A percentile compares a stretch with the other conserved stretches of the same genome.
Evolutionary conservation across 345 rosid genomes (phyloP).

Genomic region (Psidium friedrichsthalianum): DNA sequence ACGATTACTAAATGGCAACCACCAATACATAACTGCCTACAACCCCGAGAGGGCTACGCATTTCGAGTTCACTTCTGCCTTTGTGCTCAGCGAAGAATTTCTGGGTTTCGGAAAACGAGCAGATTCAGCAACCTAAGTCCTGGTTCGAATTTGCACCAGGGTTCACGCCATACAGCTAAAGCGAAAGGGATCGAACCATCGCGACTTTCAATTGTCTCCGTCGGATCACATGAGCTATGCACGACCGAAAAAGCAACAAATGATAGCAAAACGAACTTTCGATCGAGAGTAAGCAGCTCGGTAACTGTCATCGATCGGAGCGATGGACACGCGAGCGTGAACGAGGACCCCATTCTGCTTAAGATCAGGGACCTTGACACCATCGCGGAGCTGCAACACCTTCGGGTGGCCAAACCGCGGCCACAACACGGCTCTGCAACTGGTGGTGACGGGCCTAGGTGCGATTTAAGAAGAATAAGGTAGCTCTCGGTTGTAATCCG

Average conservation of each 20-base stretch:
- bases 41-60: not conserved
- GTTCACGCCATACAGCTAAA: not conserved
- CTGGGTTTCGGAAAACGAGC: no score
- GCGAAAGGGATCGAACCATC: no score
- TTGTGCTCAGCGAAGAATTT: no score
- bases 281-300: not conserved
- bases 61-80: not conserved
- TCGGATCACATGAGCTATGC: not conserved
- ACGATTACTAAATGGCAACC: not conserved
- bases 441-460: slow-evolving; percentile 37
- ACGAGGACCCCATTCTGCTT: slow-evolving; percentile 72
- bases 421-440: slow-evolving; percentile 74
- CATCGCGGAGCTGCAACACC: slow-evolving; percentile 60
- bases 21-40: not conserved
- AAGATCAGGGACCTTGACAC: slow-evolving; percentile 65
- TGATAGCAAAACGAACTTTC: not conserved
- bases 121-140: not conserved
- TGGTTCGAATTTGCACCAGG: not conserved
- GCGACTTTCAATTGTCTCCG: not conserved
- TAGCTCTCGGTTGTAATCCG: no score
- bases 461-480: no score
- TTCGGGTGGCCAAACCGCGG: slow-evolving; percentile 92
- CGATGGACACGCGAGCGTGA: slow-evolving; percentile 67
- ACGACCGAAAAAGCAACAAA: not conserved
- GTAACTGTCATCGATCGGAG: slow-evolving; percentile 70